These are phyloP conservation scores for Pinus taeda DNA, from an alignment of 75 land plant species.

Conservation along the genomic window DNA sequence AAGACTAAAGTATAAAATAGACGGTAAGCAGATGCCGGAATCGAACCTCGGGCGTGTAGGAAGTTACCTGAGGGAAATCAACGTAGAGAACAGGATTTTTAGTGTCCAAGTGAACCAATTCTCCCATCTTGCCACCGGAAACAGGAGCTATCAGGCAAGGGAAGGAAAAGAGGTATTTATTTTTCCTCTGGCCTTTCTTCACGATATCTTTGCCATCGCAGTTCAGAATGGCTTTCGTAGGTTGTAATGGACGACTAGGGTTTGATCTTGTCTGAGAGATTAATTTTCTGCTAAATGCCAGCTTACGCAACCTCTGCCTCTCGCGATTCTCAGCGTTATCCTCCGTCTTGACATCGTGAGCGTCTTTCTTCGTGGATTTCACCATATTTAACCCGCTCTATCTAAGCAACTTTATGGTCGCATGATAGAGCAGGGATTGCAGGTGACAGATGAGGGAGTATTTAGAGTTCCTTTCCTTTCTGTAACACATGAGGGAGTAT, in stretches of 20 bases:
- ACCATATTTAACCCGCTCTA: not conserved
- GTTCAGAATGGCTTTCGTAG: slow-evolving; percentile 49
- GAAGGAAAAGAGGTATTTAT: slow-evolving; percentile 79
- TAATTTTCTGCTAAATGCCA: slow-evolving; percentile 30
- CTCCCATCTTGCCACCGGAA: slow-evolving; percentile 86
- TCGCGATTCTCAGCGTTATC: slow-evolving; percentile 33
- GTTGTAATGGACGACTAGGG: slow-evolving; percentile 16
- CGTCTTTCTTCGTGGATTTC: slow-evolving; percentile 19
- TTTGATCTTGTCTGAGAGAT: slow-evolving; percentile 28
- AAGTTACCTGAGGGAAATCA: slow-evolving; percentile 79
- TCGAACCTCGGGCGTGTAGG: not conserved
- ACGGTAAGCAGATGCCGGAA: too few relatives aligned
- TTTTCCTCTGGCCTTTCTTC: slow-evolving; percentile 84
- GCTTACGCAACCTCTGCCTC: slow-evolving; percentile 35
- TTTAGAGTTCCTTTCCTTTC: too few relatives aligned
- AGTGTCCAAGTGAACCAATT: slow-evolving; percentile 69
- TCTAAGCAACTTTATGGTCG: too few relatives aligned
- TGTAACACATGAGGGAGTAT: too few relatives aligned
- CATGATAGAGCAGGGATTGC: too few relatives aligned
- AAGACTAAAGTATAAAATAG: not conserved
- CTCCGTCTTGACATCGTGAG: not conserved
- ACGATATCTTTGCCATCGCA: slow-evolving; percentile 80
- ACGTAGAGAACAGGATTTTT: slow-evolving; percentile 85
- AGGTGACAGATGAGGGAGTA: too few relatives aligned
- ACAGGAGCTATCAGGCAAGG: slow-evolving; percentile 88